A percentile compares a stretch with the other conserved stretches of the same genome.
Evolutionary conservation across 1,139 yeast genomes (phyloP).

Genomic region (Pichia sp.): DNA sequence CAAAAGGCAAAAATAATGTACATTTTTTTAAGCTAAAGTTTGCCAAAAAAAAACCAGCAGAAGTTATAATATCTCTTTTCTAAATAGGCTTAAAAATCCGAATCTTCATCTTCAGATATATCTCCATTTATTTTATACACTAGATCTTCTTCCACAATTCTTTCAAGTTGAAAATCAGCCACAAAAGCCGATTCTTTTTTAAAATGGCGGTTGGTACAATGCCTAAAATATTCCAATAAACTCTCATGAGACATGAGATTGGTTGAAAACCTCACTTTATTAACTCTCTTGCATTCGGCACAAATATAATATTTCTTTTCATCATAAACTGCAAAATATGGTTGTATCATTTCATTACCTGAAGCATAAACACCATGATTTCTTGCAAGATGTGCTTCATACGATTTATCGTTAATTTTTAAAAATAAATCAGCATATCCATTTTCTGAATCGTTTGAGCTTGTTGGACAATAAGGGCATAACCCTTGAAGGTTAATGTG

Average conservation of each 20-base stretch:
- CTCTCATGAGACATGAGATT: too few relatives aligned
- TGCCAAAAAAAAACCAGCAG: too few relatives aligned
- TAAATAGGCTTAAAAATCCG: too few relatives aligned
- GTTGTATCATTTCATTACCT: slow-evolving; percentile 26
- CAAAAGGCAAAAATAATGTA: too few relatives aligned
- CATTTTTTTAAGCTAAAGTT: too few relatives aligned
- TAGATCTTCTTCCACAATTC: not conserved
- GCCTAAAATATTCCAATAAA: slow-evolving; percentile 2
- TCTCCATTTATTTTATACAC: too few relatives aligned
- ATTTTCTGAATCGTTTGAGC: not conserved
- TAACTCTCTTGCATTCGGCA: slow-evolving; percentile 2
- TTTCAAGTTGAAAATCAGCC: not conserved
- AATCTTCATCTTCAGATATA: too few relatives aligned
- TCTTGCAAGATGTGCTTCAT: slow-evolving; percentile 27
- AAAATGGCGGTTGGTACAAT: slow-evolving; percentile 3
- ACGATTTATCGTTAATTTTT: slow-evolving; percentile 23
- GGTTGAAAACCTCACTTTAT: not conserved
- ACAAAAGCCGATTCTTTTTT: not conserved
- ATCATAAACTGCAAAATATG: slow-evolving; percentile 13
- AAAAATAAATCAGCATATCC: slow-evolving; percentile 14
- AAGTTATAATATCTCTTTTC: too few relatives aligned
- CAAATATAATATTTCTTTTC: not conserved
- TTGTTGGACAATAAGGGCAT: slow-evolving; percentile 26
- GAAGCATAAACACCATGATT: slow-evolving; percentile 28
- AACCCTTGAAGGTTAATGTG: slow-evolving; percentile 16